Evolutionary conservation across 202 grass and related monocot genomes (phyloP), one percentile per base, ranked within the genome.

Genomic region (Schoenoplectus tabernaemontani): DNA sequence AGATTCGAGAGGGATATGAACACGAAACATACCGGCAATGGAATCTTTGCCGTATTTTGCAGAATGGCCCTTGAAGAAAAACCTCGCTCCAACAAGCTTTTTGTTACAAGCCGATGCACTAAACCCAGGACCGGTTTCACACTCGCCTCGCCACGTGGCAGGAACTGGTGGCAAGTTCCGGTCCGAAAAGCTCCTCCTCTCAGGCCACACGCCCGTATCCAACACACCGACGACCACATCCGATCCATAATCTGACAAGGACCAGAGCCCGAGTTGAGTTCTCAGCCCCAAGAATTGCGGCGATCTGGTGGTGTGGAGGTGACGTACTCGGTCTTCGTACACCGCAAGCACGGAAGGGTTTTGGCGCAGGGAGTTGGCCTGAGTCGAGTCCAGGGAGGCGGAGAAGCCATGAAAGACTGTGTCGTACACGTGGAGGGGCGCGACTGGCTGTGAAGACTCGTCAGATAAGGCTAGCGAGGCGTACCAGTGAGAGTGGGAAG

Each of bases 341-440:
- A 90, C 89, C 9, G 91, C 91, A 42, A 97, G 91, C 42, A 97
- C 87, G 28, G 89, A 85, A 36, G 91, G 86, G 83, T 92, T 86
- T 48, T 76, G 66, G 2, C 86, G 83, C 59, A 97, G 83, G 20
- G 20, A 89, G 5, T 67, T 85, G 12, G 89, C 95, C 43, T 75
- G 87, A 23, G 59, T 76, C 0, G 86, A 12, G 0, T 86, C 30
- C 0, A 97, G 36, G 3, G 83, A 94, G 16, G 89, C 87, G 46
- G 91, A 90, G 91, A 97, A 97, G 39, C 95, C 91, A 50, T 90
- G 89, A 83, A 94, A 97, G 24, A 97, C 86, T 36, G 87, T 97
- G 77, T 76, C 87, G 68, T 97, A 97, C 71, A 94, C 89, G 81
- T 97, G 89, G 67, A 97, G 86, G 1, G 87, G 87, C 34, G 84